Evolutionary conservation across 129 eudicot genomes (phyloP).

Genomic region (Silybum marianum): DNA sequence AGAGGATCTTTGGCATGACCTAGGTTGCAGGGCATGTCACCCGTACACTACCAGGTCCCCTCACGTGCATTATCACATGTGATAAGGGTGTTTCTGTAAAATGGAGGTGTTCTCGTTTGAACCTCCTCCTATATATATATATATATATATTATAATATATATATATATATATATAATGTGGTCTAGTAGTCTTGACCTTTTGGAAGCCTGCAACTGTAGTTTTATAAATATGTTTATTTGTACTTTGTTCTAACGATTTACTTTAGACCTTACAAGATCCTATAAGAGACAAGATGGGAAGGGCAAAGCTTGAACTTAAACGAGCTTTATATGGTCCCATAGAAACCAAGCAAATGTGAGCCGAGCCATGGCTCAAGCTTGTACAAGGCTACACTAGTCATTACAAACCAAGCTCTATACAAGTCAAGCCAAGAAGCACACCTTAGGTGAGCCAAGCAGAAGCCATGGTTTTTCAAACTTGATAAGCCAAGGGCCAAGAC

Average conservation of each 20-base stretch:
- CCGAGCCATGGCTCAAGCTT: background rate
- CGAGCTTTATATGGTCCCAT: background rate
- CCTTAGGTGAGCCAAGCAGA: background rate
- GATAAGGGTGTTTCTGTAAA: too few species aligned
- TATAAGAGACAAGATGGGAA: background rate
- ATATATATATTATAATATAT: too few species aligned
- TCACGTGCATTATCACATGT: too few species aligned
- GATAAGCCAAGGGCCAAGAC: too few species aligned
- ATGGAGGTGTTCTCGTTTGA: too few species aligned
- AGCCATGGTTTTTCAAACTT: too few species aligned
- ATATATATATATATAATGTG: too few species aligned
- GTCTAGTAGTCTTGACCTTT: background rate
- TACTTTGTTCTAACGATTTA: background rate
- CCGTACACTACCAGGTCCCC: too few species aligned
- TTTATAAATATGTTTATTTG: background rate
- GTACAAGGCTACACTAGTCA: background rate
- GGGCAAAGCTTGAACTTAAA: background rate
- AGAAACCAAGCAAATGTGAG: background rate
- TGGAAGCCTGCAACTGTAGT: background rate
- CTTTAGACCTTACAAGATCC: background rate
- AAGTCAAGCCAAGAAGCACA: too few species aligned
- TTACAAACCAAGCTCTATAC: background rate
- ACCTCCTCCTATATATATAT: too few species aligned
- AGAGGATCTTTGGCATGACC: too few species aligned
- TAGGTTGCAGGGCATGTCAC: too few species aligned